Evolutionary conservation across 352 stramenopile species (phyloP), one percentile per base, ranked within the genome.

Genomic region (Phytophthora megakarya): DNA sequence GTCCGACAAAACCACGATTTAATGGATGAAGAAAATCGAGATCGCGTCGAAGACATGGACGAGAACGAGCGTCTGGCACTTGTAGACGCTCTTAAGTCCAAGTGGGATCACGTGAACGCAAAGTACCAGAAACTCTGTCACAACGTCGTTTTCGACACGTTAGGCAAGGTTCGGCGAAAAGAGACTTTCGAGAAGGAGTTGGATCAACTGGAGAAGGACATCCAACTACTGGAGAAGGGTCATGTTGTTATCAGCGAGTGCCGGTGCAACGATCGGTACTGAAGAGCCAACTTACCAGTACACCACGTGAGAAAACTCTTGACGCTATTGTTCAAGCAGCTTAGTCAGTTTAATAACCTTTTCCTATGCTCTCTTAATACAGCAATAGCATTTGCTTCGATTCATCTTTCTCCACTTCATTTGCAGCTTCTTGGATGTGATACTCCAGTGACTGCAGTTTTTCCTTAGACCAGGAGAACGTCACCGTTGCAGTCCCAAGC

Each of bases 121-220:
- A 89, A 97, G 70, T 98, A 98, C 74, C 95, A 98, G 70, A 97
- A 97, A 66, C 81, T 97, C 13, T 97, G 90, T 50, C 95, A 98
- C 75, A 95, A 97, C 58, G 89, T 97, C 9, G 86, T 91, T 15
- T 93, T 98, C 44, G 93, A 98, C 68, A 98, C 89, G 32, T 74
- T 96, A 1, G 90, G 93, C 53, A 96, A 98, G 65, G 91, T 97
- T 33, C 84, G 89, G 43, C 84, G 89, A 80, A 98, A 98, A 81
- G 90, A 97, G 72, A 87, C 80, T 11, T 91, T 97, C 57, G 94
- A 98, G 70, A 89, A 84, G 35, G 89, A 96, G 72, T 76, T 98
- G 21, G 89, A 90, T 46, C 84, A 96, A 70, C 71, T 98, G 9
- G 94, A 98, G 61, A 90, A 93, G 50, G 90, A 98, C 72, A 98